Conservation (phyloP, 208 protist species). For the Leishmania lainsoni region DNA sequence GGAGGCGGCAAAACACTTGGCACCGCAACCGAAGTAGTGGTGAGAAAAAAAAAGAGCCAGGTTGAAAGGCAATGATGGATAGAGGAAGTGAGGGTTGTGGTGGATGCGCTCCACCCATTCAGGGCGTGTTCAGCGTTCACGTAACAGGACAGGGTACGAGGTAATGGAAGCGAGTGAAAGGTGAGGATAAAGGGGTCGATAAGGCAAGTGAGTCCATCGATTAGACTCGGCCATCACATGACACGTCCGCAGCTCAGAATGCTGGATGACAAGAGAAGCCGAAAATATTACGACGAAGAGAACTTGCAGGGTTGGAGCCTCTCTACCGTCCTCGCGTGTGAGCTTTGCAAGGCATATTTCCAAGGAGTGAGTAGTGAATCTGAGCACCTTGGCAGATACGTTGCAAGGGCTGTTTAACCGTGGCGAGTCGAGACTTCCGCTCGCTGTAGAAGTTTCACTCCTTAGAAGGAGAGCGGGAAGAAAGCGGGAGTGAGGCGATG, state of each 20-base stretch:
- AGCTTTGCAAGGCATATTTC: background rate
- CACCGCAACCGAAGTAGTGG: background rate
- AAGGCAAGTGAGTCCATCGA: background rate
- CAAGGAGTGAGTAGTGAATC: background rate
- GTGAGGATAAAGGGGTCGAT: background rate
- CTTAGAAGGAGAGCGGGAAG: background rate
- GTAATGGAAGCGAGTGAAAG: constrained; percentile 1
- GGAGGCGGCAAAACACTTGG: background rate
- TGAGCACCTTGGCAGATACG: background rate
- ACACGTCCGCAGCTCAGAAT: background rate
- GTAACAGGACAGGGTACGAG: constrained; percentile 1
- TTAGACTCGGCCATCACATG: background rate
- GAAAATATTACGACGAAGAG: background rate
- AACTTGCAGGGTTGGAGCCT: background rate
- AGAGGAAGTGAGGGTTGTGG: background rate
- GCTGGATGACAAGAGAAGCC: background rate
- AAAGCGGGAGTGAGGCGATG: background rate
- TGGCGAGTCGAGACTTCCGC: background rate
- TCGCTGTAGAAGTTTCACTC: background rate
- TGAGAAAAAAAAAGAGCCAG: background rate
- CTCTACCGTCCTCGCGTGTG: background rate
- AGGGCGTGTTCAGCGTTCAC: background rate
- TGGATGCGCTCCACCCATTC: background rate
- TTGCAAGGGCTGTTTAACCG: background rate
- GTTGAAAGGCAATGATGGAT: background rate